These are phyloP conservation scores for Pisolithus microcarpus DNA, from an alignment of 768 basidiomycete genomes.

Conservation along the genomic window DNA sequence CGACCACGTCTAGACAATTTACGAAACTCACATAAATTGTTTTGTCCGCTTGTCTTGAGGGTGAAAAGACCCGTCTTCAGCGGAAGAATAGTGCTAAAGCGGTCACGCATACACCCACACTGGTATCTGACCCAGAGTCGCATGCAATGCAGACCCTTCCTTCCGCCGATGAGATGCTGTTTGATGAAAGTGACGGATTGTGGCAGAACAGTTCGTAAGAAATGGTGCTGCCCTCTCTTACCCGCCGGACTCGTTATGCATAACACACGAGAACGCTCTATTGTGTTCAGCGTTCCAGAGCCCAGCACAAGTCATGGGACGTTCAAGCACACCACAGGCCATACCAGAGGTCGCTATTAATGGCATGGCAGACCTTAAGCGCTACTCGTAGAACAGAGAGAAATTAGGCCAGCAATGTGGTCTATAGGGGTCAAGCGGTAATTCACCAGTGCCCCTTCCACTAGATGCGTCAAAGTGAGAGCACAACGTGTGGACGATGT, in stretches of 20 bases:
- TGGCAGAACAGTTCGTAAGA: conserved; percentile 45
- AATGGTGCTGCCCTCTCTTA: conserved; percentile 47
- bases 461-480: neutral
- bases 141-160: conserved; percentile 45
- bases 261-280: conserved; percentile 8
- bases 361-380: conserved; percentile 7
- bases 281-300: neutral
- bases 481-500: conserved; percentile 15
- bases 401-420: conserved; percentile 34
- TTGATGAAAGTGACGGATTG: conserved; percentile 40
- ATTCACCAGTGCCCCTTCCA: neutral
- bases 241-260: conserved; percentile 30
- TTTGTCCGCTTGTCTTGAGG: conserved; percentile 2
- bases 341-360: conserved; percentile 1
- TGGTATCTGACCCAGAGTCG: conserved; percentile 51
- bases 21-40: conserved; percentile 16
- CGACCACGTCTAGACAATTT: neutral
- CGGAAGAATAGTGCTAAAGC: conserved; percentile 55
- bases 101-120: conserved; percentile 56
- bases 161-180: conserved; percentile 29
- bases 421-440: conserved; percentile 11
- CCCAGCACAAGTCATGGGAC: neutral
- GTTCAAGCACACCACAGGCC: conserved; percentile 16
- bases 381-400: conserved; percentile 31
- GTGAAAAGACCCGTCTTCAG: conserved; percentile 36